Conservation (phyloP, 192 early-diverging fungal species). For the Oehlia diaphana region DNA sequence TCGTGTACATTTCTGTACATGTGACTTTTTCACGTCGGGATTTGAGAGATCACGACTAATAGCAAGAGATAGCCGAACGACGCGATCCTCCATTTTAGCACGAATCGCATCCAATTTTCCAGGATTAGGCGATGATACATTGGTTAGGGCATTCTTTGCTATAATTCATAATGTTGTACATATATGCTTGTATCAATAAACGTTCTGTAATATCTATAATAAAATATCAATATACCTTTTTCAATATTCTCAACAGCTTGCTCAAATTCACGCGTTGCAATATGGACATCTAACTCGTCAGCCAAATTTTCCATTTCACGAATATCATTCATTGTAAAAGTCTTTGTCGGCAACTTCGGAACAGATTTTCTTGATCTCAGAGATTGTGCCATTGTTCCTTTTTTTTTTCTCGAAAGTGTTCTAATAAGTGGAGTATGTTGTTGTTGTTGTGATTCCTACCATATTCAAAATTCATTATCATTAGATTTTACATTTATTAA, state of each 20-base stretch:
- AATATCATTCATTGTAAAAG: conserved; percentile 36
- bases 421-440: conserved; percentile 22
- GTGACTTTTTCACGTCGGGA: conserved; percentile 75
- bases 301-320: conserved; percentile 75
- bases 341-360: background rate
- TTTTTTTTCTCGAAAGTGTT: conserved; percentile 3
- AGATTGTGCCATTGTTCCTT: background rate
- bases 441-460: conserved; percentile 8
- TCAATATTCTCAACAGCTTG: conserved; percentile 70
- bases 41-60: conserved; percentile 73
- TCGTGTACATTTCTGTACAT: conserved; percentile 77
- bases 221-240: conserved; percentile 46
- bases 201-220: background rate
- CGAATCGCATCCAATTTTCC: conserved; percentile 42
- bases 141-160: conserved; percentile 39
- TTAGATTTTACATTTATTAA: background rate
- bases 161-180: background rate
- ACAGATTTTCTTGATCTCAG: background rate
- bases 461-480: background rate
- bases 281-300: conserved; percentile 89
- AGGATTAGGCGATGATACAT: conserved; percentile 32
- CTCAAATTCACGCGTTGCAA: conserved; percentile 91
- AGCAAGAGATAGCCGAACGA: conserved; percentile 39
- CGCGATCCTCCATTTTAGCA: conserved; percentile 46
- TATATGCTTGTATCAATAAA: background rate